A percentile compares a stretch with the other conserved stretches of the same genome.
Evolutionary conservation across 345 rosid species (phyloP).

Genomic region (Diplotaxis tenuifolia): DNA sequence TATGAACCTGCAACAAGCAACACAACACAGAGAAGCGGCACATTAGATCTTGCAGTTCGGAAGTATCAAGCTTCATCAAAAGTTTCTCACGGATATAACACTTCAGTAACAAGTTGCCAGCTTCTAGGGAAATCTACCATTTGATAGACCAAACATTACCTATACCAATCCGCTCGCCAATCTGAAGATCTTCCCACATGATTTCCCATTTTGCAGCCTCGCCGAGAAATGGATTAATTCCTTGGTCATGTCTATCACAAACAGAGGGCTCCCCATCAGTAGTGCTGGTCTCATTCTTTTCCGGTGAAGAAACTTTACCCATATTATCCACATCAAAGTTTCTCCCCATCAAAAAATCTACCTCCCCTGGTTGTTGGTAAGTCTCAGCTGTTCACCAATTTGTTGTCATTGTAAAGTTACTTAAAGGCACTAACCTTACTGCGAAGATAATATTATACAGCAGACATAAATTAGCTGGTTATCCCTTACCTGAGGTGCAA

Average conservation of each 20-base stretch:
- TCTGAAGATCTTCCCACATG: constrained; percentile 89
- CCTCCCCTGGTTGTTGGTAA: constrained; percentile 41
- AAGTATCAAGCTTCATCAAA: not conserved
- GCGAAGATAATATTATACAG: not conserved
- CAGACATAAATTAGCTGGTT: constrained; percentile 30
- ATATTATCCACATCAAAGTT: constrained; percentile 33
- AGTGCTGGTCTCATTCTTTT: constrained; percentile 33
- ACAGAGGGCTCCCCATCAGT: constrained; percentile 32
- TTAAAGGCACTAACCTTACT: not conserved
- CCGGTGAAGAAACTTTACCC: constrained; percentile 40
- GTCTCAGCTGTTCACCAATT: constrained; percentile 39
- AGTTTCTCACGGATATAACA: constrained; percentile 3
- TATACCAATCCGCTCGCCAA: constrained; percentile 98
- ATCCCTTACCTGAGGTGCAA: constrained; percentile 39
- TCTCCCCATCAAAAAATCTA: constrained; percentile 19
- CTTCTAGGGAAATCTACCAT: constrained; percentile 6
- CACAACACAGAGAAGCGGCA: not conserved
- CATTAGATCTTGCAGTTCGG: constrained; percentile 4
- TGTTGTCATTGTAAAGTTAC: constrained; percentile 18
- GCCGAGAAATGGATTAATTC: constrained; percentile 62
- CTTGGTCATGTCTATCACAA: constrained; percentile 48
- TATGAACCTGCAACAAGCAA: constrained; percentile 72
- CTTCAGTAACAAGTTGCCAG: not conserved
- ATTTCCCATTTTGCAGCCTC: constrained; percentile 92
- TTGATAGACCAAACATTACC: constrained; percentile 52